These are phyloP conservation scores for Neospermospora avenae DNA, from an alignment of 2,329 filamentous ascomycete genomes.

Conservation along the genomic window DNA sequence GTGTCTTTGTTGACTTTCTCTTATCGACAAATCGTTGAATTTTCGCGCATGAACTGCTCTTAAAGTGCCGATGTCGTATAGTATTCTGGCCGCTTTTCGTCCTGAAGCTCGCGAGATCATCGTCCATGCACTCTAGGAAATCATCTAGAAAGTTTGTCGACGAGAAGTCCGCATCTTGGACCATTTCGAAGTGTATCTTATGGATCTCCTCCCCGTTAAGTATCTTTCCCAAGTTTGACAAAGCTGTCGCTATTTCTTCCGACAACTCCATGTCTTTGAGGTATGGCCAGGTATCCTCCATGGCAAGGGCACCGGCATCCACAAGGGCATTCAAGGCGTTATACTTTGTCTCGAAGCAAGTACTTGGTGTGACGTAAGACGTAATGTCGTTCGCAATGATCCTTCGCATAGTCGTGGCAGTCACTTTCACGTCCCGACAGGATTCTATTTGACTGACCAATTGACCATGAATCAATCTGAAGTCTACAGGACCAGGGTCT, in stretches of 20 bases:
- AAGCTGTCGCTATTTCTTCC: neutral
- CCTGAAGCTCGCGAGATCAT: neutral
- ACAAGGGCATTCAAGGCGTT: slow-evolving; percentile 17
- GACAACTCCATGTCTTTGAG: neutral
- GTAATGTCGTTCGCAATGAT: slow-evolving; percentile 13
- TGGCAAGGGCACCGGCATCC: slow-evolving; percentile 10
- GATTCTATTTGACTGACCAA: neutral
- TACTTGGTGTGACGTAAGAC: slow-evolving; percentile 1
- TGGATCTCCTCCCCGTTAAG: neutral
- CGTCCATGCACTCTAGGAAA: neutral
- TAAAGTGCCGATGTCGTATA: neutral
- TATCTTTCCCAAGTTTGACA: neutral
- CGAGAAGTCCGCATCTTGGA: neutral
- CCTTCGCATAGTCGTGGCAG: slow-evolving; percentile 3
- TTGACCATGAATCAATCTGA: slow-evolving; percentile 1
- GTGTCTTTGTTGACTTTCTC: neutral
- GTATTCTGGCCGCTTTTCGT: neutral
- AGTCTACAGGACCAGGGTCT: slow-evolving; percentile 9
- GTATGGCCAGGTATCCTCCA: neutral
- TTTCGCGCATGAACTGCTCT: neutral
- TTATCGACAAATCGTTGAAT: neutral
- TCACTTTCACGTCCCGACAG: neutral
- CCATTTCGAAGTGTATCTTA: neutral
- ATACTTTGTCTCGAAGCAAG: slow-evolving; percentile 17
- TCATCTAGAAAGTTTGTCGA: neutral